phyloP scores from a whole-genome alignment of 495 filamentous ascomycete species.

The Hypoxylon trugodes region DNA sequence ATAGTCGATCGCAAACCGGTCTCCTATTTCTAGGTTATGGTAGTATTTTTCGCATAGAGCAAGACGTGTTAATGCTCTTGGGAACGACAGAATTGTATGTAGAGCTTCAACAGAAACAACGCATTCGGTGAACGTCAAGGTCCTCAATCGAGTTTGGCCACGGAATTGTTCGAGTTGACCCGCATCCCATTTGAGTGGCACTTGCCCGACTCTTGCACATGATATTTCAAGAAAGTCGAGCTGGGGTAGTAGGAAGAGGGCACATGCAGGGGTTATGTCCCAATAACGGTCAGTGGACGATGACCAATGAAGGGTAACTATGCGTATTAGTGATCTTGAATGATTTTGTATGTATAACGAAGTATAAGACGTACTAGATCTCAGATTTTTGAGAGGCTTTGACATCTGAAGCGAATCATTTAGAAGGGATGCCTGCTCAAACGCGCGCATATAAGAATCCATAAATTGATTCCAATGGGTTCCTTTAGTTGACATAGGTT shows the following conservation, averaged over 20 bases:
- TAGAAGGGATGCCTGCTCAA: conserved; percentile 20
- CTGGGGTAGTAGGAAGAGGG: conserved; percentile 21
- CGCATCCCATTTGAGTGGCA: neutral
- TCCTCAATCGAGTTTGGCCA: conserved; percentile 15
- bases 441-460: conserved; percentile 8
- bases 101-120: conserved; percentile 12
- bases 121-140: conserved; percentile 18
- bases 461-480: conserved; percentile 8
- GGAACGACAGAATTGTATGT: conserved; percentile 15
- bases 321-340: neutral
- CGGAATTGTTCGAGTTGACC: neutral
- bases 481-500: conserved; percentile 6
- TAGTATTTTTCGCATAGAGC: conserved; percentile 6
- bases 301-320: conserved; percentile 26
- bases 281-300: neutral
- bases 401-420: neutral
- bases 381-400: conserved; percentile 15
- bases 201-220: conserved; percentile 10
- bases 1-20: conserved; percentile 10
- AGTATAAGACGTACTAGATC: conserved; percentile 7
- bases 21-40: neutral
- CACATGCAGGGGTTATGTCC: conserved; percentile 6
- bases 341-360: neutral
- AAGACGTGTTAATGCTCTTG: conserved; percentile 6
- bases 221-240: conserved; percentile 29